phyloP scores from a whole-genome alignment of 495 filamentous ascomycete species.

The Aspergillus campestris region DNA sequence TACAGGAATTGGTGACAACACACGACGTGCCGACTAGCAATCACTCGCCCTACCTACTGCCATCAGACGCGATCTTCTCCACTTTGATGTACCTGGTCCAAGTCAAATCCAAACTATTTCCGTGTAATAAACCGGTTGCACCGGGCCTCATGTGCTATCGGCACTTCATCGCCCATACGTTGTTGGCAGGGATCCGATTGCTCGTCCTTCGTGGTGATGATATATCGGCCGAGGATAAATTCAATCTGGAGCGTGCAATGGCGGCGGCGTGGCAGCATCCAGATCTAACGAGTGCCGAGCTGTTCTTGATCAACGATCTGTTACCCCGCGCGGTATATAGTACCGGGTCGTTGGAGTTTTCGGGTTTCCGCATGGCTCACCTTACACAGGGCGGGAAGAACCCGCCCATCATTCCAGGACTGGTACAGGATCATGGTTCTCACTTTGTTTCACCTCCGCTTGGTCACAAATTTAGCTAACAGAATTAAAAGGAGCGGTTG shows the following conservation, averaged over 20 bases:
- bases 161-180: conserved; percentile 13
- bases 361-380: conserved; percentile 1
- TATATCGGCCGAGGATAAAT: conserved; percentile 12
- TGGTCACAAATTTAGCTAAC: neutral
- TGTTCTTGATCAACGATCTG: conserved; percentile 14
- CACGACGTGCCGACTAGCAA: conserved; percentile 11
- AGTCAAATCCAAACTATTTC: conserved; percentile 16
- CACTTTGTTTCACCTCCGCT: neutral
- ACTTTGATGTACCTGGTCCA: conserved; percentile 20
- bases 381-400: conserved; percentile 1
- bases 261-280: conserved; percentile 17
- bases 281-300: conserved; percentile 13
- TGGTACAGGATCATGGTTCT: conserved; percentile 9
- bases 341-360: conserved; percentile 11
- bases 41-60: conserved; percentile 13
- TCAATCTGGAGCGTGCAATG: conserved; percentile 17
- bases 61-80: conserved; percentile 14
- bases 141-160: conserved; percentile 10
- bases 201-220: conserved; percentile 15
- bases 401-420: conserved; percentile 8
- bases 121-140: conserved; percentile 6
- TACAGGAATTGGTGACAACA: conserved; percentile 11
- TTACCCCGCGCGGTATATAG: conserved; percentile 12
- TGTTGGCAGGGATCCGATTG: conserved; percentile 17
- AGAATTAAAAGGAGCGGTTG: conserved; percentile 14